phyloP scores from a whole-genome alignment of 257 asterid genomes.

The Linderniella brevidens region DNA sequence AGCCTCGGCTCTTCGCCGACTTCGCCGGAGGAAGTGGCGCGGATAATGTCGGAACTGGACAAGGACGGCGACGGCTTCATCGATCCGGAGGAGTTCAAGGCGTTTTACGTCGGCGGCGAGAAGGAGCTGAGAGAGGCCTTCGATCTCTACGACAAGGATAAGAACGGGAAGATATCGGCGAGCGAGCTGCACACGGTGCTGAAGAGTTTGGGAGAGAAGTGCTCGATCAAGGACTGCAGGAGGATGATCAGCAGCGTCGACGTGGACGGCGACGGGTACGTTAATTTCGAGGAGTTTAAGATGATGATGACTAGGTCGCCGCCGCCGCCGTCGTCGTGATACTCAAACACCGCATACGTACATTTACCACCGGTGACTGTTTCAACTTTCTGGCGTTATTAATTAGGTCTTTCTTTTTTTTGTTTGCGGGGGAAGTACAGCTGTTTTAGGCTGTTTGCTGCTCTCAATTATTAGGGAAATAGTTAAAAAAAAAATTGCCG shows the following conservation, averaged over 20 bases:
- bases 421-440: no score
- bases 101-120: conserved; percentile 12
- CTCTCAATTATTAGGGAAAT: no score
- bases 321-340: no score
- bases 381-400: no score
- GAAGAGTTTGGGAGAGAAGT: conserved; percentile 19
- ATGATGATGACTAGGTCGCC: conserved; percentile 23
- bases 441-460: no score
- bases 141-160: conserved; percentile 27
- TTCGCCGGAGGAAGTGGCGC: conserved; percentile 10
- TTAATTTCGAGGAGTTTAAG: conserved; percentile 27
- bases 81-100: conserved; percentile 17
- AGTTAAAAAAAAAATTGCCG: no score
- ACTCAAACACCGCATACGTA: no score
- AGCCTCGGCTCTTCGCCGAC: conserved; percentile 9
- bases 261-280: conserved; percentile 28
- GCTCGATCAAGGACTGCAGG: conserved; percentile 23
- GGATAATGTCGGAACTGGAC: conserved; percentile 16
- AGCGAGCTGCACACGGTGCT: conserved; percentile 25
- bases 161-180: conserved; percentile 30
- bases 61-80: conserved; percentile 21
- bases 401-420: no score
- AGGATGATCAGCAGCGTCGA: conserved; percentile 23
- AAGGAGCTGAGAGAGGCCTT: conserved; percentile 26
- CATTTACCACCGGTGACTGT: no score